Evolutionary conservation across 371 early-diverging fungal genomes (phyloP), one percentile per base, ranked within the genome.

Genomic region (Furculomyces boomerangus): DNA sequence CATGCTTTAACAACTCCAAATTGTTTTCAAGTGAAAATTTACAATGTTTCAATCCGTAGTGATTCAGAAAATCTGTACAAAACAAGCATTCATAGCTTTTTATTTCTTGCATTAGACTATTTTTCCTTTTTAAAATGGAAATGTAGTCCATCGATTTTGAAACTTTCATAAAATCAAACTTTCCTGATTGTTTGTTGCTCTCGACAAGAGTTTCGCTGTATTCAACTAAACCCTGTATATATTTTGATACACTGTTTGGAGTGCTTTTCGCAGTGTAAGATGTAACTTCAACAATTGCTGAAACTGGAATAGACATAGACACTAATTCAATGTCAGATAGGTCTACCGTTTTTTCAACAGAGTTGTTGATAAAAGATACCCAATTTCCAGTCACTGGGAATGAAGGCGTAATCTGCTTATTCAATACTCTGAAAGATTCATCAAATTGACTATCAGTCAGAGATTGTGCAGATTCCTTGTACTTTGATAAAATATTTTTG

Each of bases 1-100:
- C 79, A 53, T 77, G 71, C 28, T 79, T 73, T 35, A 96, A 71
- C 50, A 82, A 77, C 24, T 81, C 79, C 10, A 93, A 66, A 58
- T 85, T 77, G 14, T 64, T 65, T 28, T 81, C 71, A 13, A 93
- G 67, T 30, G 69, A 62, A 30, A 78, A 77, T 55, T 83, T 77
- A 24, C 70, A 74, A 60, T 90, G 83, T 16, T 83, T 67, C 28
- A 76, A 62, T 2, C 72, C 75, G 64, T 83, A 93, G 65, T 81
- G 67, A 7, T 44, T 37, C 10, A 50, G 37, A 1, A 70, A 52
- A 3, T 60, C 28, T 1, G 60, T 40, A 29, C 47, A 50, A 31
- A 22, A 7, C 29, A 37, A 13, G 41, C 54, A 57, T 22, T 20
- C 43, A 20, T n/a, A 43, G 22, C 22, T 43, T 10, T 10, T 13